These are phyloP conservation scores for peach (Prunus persica) DNA, from an alignment of 306 rosid species.

Conservation along the genomic window Prunus_persica_NCBIv2 NC_034011.1:23670001-23670500, in stretches of 20 bases:
- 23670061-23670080: slow-evolving; percentile 5
- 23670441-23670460: not conserved
- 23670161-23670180: not conserved
- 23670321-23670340: not conserved
- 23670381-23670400: not conserved
- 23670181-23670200: not conserved
- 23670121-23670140: not conserved
- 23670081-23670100: not conserved
- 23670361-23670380: not conserved
- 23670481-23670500: not conserved
- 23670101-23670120: not conserved
- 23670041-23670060: slow-evolving; percentile 9
- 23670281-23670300: not conserved
- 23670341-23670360: not conserved
- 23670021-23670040: not conserved
- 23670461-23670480: not conserved
- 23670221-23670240: not conserved
- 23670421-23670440: not conserved
- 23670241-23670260: not conserved
- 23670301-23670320: not conserved
- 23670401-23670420: not conserved
- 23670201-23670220: not conserved
- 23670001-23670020: slow-evolving; percentile 4
- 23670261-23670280: not conserved
- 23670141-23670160: not conserved